Evolutionary conservation across 1,284 basidiomycete species (phyloP), one percentile per base, ranked within the genome.

Genomic region (Tetrapyrgos nigripes): DNA sequence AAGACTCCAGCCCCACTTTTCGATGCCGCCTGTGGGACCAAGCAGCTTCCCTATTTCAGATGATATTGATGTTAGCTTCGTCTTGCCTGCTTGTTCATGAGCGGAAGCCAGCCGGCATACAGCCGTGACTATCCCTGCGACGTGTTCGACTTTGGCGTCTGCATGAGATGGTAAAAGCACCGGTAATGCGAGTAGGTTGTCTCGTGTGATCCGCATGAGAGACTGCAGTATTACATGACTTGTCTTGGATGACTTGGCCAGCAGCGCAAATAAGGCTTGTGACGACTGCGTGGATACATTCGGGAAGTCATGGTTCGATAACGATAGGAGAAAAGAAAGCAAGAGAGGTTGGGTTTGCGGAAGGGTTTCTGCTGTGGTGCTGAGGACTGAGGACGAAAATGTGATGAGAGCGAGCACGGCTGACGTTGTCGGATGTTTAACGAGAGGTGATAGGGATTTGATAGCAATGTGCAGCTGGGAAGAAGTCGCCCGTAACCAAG

Each of bases 1-100:
- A 1, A 97, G 69, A 44, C 85, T 83, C 88, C 90, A 94, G 1
- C 92, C 92, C 95, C 94, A 97, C 71, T 88, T 88, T 66, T 96
- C 92, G 19, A 97, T 87, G 0, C 90, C 87, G 4, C 94, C 94
- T 0, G 78, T 82, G 0, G 94, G 90, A 3, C 94, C 94, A 1
- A 96, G 81, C 4, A 97, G 79, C 54, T 83, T 82, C 3, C 83
- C 83, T 4, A 94, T 79, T 29, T 85, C 86, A 21, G 74, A 68
- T 10, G 81, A 77, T 35, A 91, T 78, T n/a, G 79, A 67, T 9
- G 72, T 59, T 37, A 82, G 66, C 28, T 72, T 66, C 21, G 61
- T 48, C 19, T 57, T 28, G 37, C 66, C 64, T 19, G 65, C 37
- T 46, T 60, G 66, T 40, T 51, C 63, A n/a, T 66, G 55, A n/a